Conservation (phyloP, 306 rosid species). For the Elaeagnus macrophylla region DNA sequence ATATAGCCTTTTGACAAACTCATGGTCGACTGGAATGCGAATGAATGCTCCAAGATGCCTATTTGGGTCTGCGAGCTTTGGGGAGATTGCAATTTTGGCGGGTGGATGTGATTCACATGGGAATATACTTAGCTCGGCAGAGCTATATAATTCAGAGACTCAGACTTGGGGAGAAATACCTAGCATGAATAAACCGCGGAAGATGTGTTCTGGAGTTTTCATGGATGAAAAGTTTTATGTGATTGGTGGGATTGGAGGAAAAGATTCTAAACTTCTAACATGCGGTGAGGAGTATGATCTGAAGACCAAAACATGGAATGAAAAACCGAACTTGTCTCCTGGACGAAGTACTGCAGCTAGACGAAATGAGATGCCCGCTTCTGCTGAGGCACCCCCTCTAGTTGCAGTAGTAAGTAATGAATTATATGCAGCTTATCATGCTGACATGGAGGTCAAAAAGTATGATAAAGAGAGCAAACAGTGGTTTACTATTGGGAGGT, state of each 20-base stretch:
- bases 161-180: constrained; percentile 67
- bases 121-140: constrained; percentile 57
- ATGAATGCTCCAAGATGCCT: constrained; percentile 88
- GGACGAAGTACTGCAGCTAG: constrained; percentile 41
- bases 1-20: constrained; percentile 79
- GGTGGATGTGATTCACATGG: constrained; percentile 89
- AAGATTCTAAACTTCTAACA: constrained; percentile 46
- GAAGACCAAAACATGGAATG: constrained; percentile 57
- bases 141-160: constrained; percentile 73
- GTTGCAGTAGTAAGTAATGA: constrained; percentile 80
- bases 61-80: constrained; percentile 85
- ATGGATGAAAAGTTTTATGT: constrained; percentile 80
- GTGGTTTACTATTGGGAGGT: constrained; percentile 65
- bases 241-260: constrained; percentile 81
- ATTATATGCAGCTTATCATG: constrained; percentile 75
- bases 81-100: constrained; percentile 86
- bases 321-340: constrained; percentile 82
- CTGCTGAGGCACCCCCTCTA: constrained; percentile 83
- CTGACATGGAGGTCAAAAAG: constrained; percentile 78
- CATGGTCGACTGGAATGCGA: constrained; percentile 68
- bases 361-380: constrained; percentile 50
- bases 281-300: constrained; percentile 84
- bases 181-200: constrained; percentile 64
- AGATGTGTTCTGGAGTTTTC: constrained; percentile 88
- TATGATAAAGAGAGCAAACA: constrained; percentile 42